phyloP scores from a whole-genome alignment of 345 rosid species.

The Raphanus sativus region DNA sequence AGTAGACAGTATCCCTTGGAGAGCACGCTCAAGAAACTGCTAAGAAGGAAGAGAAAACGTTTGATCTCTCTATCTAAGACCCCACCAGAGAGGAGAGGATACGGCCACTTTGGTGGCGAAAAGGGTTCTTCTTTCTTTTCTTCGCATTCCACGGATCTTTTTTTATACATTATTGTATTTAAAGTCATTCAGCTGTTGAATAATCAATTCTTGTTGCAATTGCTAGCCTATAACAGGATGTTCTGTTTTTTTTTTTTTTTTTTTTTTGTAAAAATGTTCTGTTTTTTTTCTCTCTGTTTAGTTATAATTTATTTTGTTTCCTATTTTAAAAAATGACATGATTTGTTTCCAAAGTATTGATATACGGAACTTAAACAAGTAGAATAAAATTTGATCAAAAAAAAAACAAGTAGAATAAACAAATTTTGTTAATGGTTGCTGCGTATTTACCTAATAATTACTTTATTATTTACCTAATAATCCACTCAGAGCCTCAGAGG shows the following conservation, averaged over 20 bases:
- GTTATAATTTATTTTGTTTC: background rate
- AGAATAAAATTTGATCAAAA: too few relatives aligned
- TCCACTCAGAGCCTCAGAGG: too few relatives aligned
- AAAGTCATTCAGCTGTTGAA: background rate
- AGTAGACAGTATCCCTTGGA: conserved; percentile 22
- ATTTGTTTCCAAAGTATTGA: background rate
- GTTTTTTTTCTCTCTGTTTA: background rate
- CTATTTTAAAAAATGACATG: background rate
- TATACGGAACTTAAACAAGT: background rate
- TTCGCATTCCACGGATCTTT: background rate
- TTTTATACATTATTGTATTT: background rate
- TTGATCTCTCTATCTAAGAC: conserved; percentile 9
- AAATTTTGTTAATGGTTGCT: background rate
- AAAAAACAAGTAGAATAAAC: background rate
- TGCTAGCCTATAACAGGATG: background rate
- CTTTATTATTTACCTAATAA: background rate
- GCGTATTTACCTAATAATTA: background rate
- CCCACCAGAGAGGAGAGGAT: conserved; percentile 19
- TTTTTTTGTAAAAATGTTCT: too few relatives aligned
- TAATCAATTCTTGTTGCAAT: background rate
- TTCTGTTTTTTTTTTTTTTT: background rate
- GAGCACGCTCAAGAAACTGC: conserved; percentile 26
- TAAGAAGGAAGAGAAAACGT: conserved; percentile 2
- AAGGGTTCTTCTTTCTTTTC: background rate
- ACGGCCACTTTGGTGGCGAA: conserved; percentile 19